Evolutionary conservation across 192 early-diverging fungal species (phyloP), one percentile per base, ranked within the genome.

Genomic region (Haplosporangium gracile): DNA sequence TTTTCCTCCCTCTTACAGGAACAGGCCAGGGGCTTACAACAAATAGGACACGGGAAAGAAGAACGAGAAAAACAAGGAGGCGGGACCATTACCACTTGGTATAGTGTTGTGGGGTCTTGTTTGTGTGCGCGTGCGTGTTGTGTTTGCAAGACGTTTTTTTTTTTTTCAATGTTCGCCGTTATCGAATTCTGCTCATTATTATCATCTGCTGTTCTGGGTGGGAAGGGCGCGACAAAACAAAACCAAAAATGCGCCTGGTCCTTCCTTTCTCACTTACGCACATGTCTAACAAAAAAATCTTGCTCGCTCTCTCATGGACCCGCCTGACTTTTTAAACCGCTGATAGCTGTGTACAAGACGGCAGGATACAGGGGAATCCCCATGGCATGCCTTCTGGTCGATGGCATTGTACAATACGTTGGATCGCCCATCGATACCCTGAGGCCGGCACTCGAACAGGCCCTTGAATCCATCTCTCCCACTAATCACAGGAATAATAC

Each of bases 281-380:
- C 69, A 70, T 70, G 69, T 70, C 24, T 63, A 77, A 43, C 43
- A 24, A 40, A n/a, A 68, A 51, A 45, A 36, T 36, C 36, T 45
- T 13, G 13, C 43, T 45, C 43, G 36, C 36, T 16, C 18, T 20
- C 18, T 51, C 49, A 51, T 22, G 49, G 18, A 51, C 18, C 5
- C 49, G 0, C 49, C 49, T 51, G 15, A 20, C 20, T 51, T 20
- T 20, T 4, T 77, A 18, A 45, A 22, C 26, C 29, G 22, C 24
- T 18, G n/a, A 43, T 57, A 86, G 83, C 83, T 22, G 70, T 86
- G 9, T 86, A 86, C 75, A 86, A 86, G 29, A 53, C 79, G 53
- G 43, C 68, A 47, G 83, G 83, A 13, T 86, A 86, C 79, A 86
- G 55, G 29, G 83, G 60, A 18, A 86, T 86, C 34, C 83, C 83